phyloP scores from a whole-genome alignment of 2,329 filamentous ascomycete species.

The Fusarium circinatum region DNA sequence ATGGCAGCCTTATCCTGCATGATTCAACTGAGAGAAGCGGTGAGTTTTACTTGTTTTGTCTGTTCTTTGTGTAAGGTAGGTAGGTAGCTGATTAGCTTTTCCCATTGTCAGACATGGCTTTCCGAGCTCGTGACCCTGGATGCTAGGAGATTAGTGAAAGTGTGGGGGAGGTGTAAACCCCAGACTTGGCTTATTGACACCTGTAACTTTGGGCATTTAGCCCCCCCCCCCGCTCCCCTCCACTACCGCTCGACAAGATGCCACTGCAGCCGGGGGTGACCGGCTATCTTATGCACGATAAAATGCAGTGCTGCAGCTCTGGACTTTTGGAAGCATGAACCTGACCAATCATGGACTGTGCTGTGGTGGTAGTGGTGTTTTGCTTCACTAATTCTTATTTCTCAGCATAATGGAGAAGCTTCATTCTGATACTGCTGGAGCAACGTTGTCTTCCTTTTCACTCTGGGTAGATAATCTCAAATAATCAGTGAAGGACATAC shows the following conservation, averaged over 20 bases:
- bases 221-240: constrained; percentile 1
- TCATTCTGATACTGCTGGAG: background rate
- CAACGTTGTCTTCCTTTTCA: background rate
- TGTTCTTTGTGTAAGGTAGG: background rate
- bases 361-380: constrained; percentile 10
- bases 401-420: constrained; percentile 20
- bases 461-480: background rate
- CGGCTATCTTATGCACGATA: constrained; percentile 31
- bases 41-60: constrained; percentile 9
- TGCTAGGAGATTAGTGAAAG: constrained; percentile 2
- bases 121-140: constrained; percentile 12
- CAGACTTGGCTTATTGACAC: constrained; percentile 20
- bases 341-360: constrained; percentile 12
- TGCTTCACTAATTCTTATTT: constrained; percentile 40
- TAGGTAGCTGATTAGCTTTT: background rate
- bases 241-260: constrained; percentile 11
- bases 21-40: constrained; percentile 25
- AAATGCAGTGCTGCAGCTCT: constrained; percentile 26
- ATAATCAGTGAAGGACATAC: background rate
- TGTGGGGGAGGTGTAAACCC: constrained; percentile 33
- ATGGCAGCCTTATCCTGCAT: background rate
- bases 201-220: constrained; percentile 10
- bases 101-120: constrained; percentile 11
- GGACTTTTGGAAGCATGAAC: constrained; percentile 11
- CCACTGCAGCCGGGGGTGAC: constrained; percentile 27